Base-by-base conservation (phyloP, 75 land plant genomes). In the Chamaecyparis obtusa region DNA sequence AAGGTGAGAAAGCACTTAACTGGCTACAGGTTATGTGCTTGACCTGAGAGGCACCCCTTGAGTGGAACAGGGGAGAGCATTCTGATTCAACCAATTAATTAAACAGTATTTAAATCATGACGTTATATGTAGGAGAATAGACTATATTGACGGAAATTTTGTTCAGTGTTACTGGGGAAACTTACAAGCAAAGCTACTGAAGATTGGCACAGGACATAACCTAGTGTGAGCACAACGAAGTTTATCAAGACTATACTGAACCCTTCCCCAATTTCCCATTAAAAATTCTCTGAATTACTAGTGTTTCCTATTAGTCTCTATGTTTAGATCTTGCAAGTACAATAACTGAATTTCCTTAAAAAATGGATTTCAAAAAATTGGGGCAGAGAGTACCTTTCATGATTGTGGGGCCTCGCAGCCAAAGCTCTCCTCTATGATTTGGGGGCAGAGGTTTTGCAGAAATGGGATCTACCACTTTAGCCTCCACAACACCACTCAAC, bases 401-500 rank as follows among this genome's bases (percentile, higher is more conserved):
- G 43, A 97, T 79, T 84, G 92, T 79, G 37, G 96, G 94, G 2
- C 97, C 97, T 35, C 95, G 92, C 36, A 97, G 89, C 97, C 97
- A 97, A 71, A 97, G 92, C 91, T 97, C 99, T 7, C 99, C 99
- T 56, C 89, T 90, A 17, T 74, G 86, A 57, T 94, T 92, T 19
- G 94, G 94, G 57, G 92, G 82, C 85, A 95, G 75, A 17, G 93
- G 85, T 69, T 84, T 55, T 0, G 94, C 94, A 55, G 88, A 89
- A 16, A 90, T 91, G n/a, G 93, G 91, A 57, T 97, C 97, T 13
- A 97, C 95, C 67, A 97, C 92, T 93, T 90, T 95, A 13, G 92
- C 97, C 83, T 95, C 97, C 85, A 91, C 94, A 87, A 91, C 90
- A 75, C 95, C 90, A 79, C 95, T 91, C 80, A 97, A 79, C 80